phyloP scores from a whole-genome alignment of 108 stramenopile species.

The Chaetoceros tenuissimus region DNA sequence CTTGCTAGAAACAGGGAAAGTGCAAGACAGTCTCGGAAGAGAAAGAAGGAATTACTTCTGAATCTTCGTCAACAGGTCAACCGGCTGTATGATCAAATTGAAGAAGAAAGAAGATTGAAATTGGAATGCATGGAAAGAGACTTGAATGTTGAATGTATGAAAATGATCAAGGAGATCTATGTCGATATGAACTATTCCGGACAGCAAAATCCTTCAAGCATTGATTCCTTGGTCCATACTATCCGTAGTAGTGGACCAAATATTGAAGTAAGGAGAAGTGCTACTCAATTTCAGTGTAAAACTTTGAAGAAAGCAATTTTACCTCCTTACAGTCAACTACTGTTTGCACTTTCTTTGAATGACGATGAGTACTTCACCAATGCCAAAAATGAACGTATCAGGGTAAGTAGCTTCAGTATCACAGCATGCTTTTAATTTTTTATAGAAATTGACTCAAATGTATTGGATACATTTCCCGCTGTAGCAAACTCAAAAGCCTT shows the following conservation, averaged over 20 bases:
- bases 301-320: conserved; percentile 43
- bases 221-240: conserved; percentile 1
- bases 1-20: conserved; percentile 82
- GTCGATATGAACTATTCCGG: conserved; percentile 2
- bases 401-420: conserved; percentile 8
- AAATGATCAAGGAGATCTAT: conserved; percentile 15
- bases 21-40: conserved; percentile 61
- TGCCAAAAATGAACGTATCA: conserved; percentile 36
- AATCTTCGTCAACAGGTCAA: conserved; percentile 55
- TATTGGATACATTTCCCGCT: not conserved
- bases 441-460: not conserved
- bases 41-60: conserved; percentile 71
- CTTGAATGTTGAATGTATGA: conserved; percentile 10
- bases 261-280: conserved; percentile 37
- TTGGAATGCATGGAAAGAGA: conserved; percentile 44
- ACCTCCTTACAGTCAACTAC: conserved; percentile 61
- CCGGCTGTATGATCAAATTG: conserved; percentile 54
- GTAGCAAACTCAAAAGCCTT: conserved; percentile 7
- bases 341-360: conserved; percentile 62
- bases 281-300: conserved; percentile 62
- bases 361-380: conserved; percentile 40
- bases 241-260: conserved; percentile 21
- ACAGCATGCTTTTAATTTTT: conserved; percentile 10
- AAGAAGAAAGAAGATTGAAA: conserved; percentile 36
- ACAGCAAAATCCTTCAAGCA: not conserved